Evolutionary conservation across 208 protist species (phyloP), one percentile per base, ranked within the genome.

Genomic region (Phytomonas serpens): DNA sequence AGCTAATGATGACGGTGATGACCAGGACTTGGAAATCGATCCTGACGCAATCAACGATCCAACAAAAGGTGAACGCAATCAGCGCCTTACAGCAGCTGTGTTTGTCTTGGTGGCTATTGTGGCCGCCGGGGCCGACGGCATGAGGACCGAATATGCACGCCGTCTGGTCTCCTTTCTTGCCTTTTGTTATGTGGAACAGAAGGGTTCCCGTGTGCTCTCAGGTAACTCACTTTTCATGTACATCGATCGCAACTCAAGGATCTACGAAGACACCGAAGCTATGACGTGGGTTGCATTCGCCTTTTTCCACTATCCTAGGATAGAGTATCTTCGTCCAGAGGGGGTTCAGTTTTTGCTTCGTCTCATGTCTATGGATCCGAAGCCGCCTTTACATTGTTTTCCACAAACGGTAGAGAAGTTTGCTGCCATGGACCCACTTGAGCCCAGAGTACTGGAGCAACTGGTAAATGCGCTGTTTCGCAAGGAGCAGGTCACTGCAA

Each of bases 291-390:
- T 85, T 38, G 83, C 78, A 11, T 89, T 89, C 70, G 87, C 91
- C 74, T 96, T 96, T 74, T 96, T 96, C 61, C 83, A 84, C 74
- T 92, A 90, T 76, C 91, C 91, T 38, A 93, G 89, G 74, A 67
- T 96, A 69, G 88, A 93, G 76, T 96, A 96, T 82, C 92, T 85
- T 77, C 85, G 91, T 19, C 91, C 91, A 3, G 88, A 96, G 81
- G 87, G 84, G 23, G 75, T 96, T 29, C 91, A 96, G 73, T 73
- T 92, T 31, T 79, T 96, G 38, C 73, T 96, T 65, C 82, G 82
- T 27, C 77, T 96, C 32, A 92, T 90, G 81, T 76, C 74, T 27
- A 64, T 73, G 27, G 73, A 83, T 38, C 51, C 74, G 66, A 67
- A 73, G 63, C 72, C 72, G 16, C 73, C 72, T 57, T 23, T 57